These are phyloP conservation scores for Fusarium kyushuense DNA, from an alignment of 2,329 filamentous ascomycete genomes.

Conservation along the genomic window DNA sequence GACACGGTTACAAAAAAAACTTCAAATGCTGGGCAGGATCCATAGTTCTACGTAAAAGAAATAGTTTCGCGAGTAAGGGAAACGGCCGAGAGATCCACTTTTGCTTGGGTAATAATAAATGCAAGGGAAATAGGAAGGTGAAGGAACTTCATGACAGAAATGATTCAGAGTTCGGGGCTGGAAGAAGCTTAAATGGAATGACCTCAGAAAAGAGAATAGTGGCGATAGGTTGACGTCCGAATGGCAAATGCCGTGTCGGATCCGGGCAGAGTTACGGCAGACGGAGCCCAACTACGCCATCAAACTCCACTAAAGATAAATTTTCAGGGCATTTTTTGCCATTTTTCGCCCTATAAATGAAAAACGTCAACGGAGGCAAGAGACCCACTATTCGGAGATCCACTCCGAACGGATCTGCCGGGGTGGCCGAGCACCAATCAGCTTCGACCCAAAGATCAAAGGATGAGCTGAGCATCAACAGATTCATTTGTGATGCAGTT, in stretches of 20 bases:
- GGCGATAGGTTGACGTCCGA: neutral
- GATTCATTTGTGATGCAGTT: neutral
- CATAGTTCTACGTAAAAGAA: conserved; percentile 46
- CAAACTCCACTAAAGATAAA: conserved; percentile 3
- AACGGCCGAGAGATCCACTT: conserved; percentile 23
- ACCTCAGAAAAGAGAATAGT: neutral
- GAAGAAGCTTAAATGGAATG: conserved; percentile 6
- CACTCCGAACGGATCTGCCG: conserved; percentile 33
- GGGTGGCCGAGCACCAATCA: conserved; percentile 36
- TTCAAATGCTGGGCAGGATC: conserved; percentile 34
- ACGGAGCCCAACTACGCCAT: conserved; percentile 5
- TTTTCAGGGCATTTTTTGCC: neutral
- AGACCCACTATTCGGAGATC: conserved; percentile 4
- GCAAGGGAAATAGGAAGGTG: neutral
- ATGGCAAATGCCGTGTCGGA: neutral
- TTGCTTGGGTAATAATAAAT: neutral
- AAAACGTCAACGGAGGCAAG: conserved; percentile 19
- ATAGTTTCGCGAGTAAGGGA: conserved; percentile 18
- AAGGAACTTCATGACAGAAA: neutral
- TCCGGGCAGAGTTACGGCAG: neutral
- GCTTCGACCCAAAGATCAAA: neutral
- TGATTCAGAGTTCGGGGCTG: neutral
- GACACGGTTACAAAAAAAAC: neutral
- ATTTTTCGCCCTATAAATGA: neutral
- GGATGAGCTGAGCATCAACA: conserved; percentile 1